phyloP scores from a whole-genome alignment of 2,329 filamentous ascomycete species.

The Herpotrichia juniperi region DNA sequence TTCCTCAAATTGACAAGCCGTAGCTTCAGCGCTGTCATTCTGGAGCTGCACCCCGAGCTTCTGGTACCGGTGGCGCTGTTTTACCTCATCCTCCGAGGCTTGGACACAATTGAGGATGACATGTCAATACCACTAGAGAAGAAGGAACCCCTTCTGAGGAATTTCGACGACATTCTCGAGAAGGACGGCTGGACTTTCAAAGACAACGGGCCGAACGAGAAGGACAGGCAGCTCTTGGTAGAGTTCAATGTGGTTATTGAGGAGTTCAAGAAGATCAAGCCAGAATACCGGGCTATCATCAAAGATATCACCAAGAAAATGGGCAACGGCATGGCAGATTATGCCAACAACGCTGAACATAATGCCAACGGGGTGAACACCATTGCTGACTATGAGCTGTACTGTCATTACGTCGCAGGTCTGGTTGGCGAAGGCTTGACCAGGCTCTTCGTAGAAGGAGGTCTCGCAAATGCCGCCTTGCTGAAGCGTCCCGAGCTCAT shows the following conservation, averaged over 20 bases:
- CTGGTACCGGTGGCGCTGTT: constrained; percentile 88
- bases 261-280: constrained; percentile 89
- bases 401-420: constrained; percentile 98
- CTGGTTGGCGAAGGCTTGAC: constrained; percentile 96
- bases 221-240: constrained; percentile 89
- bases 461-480: constrained; percentile 85
- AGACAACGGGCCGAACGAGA: constrained; percentile 87
- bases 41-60: constrained; percentile 93
- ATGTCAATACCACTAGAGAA: constrained; percentile 83
- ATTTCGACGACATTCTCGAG: constrained; percentile 80
- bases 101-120: constrained; percentile 99
- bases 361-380: constrained; percentile 82
- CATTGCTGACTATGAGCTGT: constrained; percentile 88
- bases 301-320: constrained; percentile 92
- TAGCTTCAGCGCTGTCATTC: constrained; percentile 90
- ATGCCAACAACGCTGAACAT: constrained; percentile 81
- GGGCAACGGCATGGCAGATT: constrained; percentile 99
- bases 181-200: constrained; percentile 89
- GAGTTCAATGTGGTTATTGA: constrained; percentile 86
- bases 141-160: constrained; percentile 85
- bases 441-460: constrained; percentile 83
- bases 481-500: constrained; percentile 79
- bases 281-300: constrained; percentile 83
- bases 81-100: constrained; percentile 87
- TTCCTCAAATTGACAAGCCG: constrained; percentile 88